Base-by-base conservation (phyloP, 805 yeast species). In the Ogataea degrootiae region DNA sequence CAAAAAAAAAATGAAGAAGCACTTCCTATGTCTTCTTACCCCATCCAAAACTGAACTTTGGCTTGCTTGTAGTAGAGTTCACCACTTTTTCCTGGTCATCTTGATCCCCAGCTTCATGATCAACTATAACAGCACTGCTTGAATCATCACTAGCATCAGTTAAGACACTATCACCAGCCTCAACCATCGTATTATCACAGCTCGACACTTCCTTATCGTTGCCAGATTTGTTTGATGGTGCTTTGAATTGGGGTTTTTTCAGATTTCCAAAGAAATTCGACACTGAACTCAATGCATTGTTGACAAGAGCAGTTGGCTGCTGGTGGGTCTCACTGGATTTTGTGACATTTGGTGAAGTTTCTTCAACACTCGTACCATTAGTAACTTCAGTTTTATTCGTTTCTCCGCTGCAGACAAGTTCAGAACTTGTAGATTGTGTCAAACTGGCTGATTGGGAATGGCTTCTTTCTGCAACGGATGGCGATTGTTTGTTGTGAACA, bases 181-280 rank as follows among this genome's bases (percentile, higher is more conserved):
- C 31, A 26, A 9, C 31, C 31, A 26, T 11, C 31, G 31, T 7
- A 26, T 9, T 9, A 26, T 26, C 31, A 26, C 4, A 9, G 12
- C 31, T 26, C 6, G 31, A 26, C 9, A 11, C 3, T 9, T 26
- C 31, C 31, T 3, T 26, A 26, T 26, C 31, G 6, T 3, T 26
- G 11, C 3, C 11, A 9, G n/a, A n/a, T n/a, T 29, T 11, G 4
- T 11, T 31, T 31, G 17, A 34, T 9, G 21, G 14, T 8, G 5
- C 16, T 37, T 43, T 40, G n/a, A 14, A 19, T 21, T 38, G 41
- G 9, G 42, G 33, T 16, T 38, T 29, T 33, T 43, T 43, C 23
- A 38, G 22, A 14, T 16, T 34, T 14, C 33, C 16, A 36, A 38
- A 43, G 23, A 43, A 43, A 15, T 43, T 37, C 9, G 45, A 43